Evolutionary conservation across 805 yeast species (phyloP).

Genomic region (Ogataea pini): DNA sequence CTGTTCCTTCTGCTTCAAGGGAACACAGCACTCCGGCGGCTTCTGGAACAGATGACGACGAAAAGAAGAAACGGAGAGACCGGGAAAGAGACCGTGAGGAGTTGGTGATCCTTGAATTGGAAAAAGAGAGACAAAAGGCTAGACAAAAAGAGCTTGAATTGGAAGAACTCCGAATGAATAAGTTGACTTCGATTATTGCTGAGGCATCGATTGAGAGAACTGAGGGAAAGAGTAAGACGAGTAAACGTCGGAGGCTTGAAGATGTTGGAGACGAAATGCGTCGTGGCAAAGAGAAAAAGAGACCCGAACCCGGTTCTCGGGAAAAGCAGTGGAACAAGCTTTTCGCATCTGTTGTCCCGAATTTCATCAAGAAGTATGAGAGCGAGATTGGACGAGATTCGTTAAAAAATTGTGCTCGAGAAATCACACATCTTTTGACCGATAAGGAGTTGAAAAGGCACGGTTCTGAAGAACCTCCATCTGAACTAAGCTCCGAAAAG

Average conservation of each 20-base stretch:
- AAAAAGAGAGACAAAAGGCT: constrained; percentile 38
- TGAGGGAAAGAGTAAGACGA: constrained; percentile 14
- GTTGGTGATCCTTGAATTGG: constrained; percentile 30
- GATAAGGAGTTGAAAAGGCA: constrained; percentile 64
- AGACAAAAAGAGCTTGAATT: constrained; percentile 28
- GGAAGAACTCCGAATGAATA: constrained; percentile 28
- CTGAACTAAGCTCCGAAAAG: constrained; percentile 62
- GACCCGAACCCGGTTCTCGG: constrained; percentile 22
- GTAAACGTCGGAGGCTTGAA: constrained; percentile 6
- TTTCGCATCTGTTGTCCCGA: constrained; percentile 80
- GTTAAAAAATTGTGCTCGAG: constrained; percentile 76
- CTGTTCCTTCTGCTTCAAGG: neutral
- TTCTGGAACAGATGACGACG: constrained; percentile 22
- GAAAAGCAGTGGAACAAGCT: constrained; percentile 42
- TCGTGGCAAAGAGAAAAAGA: constrained; percentile 26
- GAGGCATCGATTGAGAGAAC: constrained; percentile 33
- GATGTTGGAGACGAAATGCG: constrained; percentile 1
- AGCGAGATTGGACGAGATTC: constrained; percentile 69
- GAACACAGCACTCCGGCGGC: constrained; percentile 2
- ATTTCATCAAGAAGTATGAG: constrained; percentile 67
- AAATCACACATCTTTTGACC: constrained; percentile 65
- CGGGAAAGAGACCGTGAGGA: constrained; percentile 34
- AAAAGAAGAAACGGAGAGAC: constrained; percentile 28
- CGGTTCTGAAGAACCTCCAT: constrained; percentile 45
- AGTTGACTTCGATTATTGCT: constrained; percentile 32